Conservation (phyloP, 257 asterid genomes). For the Capsicum baccatum region DNA sequence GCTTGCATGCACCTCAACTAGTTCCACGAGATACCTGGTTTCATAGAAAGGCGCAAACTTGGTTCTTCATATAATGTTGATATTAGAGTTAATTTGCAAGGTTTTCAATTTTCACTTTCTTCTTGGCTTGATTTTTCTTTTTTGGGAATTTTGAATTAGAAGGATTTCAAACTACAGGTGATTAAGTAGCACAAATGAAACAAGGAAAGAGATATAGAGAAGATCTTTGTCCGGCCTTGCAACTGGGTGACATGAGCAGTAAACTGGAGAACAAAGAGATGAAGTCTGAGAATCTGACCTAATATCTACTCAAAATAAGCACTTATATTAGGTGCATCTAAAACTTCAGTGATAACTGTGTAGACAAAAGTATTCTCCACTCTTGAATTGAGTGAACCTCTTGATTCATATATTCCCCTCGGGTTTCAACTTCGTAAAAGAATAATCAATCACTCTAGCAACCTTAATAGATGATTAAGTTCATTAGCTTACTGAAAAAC, state of each 20-base stretch:
- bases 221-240: not conserved
- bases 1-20: no score
- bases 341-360: not conserved
- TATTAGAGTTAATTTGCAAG: not conserved
- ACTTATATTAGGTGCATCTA: not conserved
- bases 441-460: not conserved
- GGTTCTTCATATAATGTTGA: not conserved
- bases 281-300: not conserved
- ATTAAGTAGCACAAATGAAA: not conserved
- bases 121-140: not conserved
- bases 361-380: not conserved
- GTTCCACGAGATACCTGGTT: no score
- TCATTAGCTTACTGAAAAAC: not conserved
- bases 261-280: not conserved
- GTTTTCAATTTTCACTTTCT: not conserved
- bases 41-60: not conserved
- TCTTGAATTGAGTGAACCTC: not conserved
- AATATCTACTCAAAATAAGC: not conserved
- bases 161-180: not conserved
- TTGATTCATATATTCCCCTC: not conserved
- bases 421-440: not conserved
- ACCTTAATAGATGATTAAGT: not conserved
- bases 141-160: not conserved
- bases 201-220: conserved; percentile 10
- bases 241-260: not conserved